Base-by-base conservation (phyloP, 169 alveolate genomes). In the Eimeria necatrix region DNA sequence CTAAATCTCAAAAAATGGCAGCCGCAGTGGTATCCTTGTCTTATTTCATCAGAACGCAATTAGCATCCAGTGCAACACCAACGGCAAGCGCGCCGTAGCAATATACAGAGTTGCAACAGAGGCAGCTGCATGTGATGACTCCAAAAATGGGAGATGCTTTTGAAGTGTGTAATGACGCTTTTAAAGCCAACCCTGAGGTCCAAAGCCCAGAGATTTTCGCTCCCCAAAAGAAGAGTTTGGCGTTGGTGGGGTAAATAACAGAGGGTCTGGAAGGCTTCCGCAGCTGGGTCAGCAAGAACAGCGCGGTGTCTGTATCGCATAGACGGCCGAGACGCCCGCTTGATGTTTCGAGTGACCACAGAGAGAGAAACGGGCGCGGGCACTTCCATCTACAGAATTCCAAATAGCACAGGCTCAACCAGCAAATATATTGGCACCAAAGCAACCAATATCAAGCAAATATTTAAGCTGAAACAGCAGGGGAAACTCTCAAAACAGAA, bases 121-220 rank as follows among this genome's bases (percentile, higher is more conserved):
- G 5, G 59, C 85, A 41, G 78, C 49, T 9, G 60, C 85, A 74
- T 51, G 3, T 53, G 18, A 7, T 10, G 41, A 26, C 56, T 7
- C 48, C 48, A n/a, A 9, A 6, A 68, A 49, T 16, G 14, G 74
- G 41, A 32, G 68, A 56, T 56, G 68, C 68, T 10, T 10, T 18
- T 32, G 41, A 32, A 32, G 2, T 32, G 41, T 32, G 41, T 32
- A 32, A 32, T 2, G 41, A 32, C 41, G 41, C 41, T 32, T 32
- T 32, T 32, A 32, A 32, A 32, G 22, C 88, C 4, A 4, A 80
- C 88, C 22, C 88, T 48, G 51, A 80, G 70, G 48, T 80, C 88
- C 5, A 80, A 46, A 22, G 88, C 88, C 88, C 88, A 80, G 24
- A 80, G 48, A 48, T 80, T 80, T 4, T 80, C 88, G 70, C 88